Evolutionary conservation across 2,329 filamentous ascomycete genomes (phyloP), one percentile per base, ranked within the genome.

Genomic region (Aureobasidium sp.): DNA sequence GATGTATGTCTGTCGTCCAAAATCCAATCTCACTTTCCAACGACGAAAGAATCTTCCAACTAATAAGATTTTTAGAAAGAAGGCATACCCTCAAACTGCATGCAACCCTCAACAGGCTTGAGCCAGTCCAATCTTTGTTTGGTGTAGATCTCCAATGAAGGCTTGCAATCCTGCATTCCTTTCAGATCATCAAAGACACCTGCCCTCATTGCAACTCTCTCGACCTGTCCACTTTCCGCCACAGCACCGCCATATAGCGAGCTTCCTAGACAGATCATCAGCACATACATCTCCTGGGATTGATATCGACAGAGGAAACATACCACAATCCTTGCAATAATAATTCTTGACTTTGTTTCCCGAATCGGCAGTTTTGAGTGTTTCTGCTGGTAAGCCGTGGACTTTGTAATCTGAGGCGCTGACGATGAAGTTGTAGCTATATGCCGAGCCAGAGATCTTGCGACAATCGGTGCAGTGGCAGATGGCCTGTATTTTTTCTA

Each of bases 321-420:
- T 79, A 8, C 84, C 84, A 66, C 84, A 87, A 65, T 84, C 79
- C 26, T 75, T 77, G 67, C 84, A 87, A 75, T 87, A 86, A 71
- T 80, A 72, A 59, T 79, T 80, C 4, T 77, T 82, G 65, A 86
- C 78, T 4, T 71, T 71, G 43, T 82, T 81, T 27, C 84, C 84
- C 15, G 74, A 77, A 66, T 84, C 81, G 27, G 79, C 81, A 17
- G 65, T 77, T 67, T 79, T 80, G 59, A 75, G 70, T 68, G 78
- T 75, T 20, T 73, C 70, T 72, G 84, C 85, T 12, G 82, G 78
- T 2, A 71, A 77, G 29, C 83, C 84, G 5, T 68, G 71, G 41
- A 82, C 56, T 64, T 77, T 76, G 72, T 83, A 81, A 27, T 70
- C 71, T 5, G 75, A 68, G 4, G 69, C 72, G 0, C 75, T 71